A percentile compares a stretch with the other conserved stretches of the same genome.
Conservation (phyloP, 305 asterid genomes). For the Fraxinus floribunda region DNA sequence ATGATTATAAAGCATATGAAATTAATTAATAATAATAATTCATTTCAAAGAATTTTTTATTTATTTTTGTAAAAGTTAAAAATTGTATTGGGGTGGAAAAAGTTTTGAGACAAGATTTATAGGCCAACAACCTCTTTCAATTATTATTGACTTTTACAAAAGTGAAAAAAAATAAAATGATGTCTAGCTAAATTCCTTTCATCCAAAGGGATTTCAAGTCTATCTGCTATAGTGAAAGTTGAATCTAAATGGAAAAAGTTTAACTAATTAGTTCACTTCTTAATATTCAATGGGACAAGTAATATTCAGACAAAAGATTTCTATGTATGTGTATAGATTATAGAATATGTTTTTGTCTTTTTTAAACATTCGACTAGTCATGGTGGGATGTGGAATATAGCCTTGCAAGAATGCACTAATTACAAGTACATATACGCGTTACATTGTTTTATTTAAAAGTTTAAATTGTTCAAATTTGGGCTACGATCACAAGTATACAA, state of each 20-base stretch:
- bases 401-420: neutral
- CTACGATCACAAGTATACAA: neutral
- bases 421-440: neutral
- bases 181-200: neutral
- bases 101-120: neutral
- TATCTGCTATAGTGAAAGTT: neutral
- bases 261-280: neutral
- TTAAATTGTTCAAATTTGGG: neutral
- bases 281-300: neutral
- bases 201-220: neutral
- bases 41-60: neutral
- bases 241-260: neutral
- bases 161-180: neutral
- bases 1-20: constrained; percentile 5
- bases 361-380: neutral
- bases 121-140: neutral
- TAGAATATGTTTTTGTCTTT: neutral
- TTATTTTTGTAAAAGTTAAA: neutral
- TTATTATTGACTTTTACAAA: constrained; percentile 37
- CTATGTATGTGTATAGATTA: neutral
- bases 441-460: neutral
- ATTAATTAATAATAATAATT: neutral
- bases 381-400: neutral
- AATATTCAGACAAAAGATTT: neutral
- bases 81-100: neutral